A percentile compares a stretch with the other conserved stretches of the same genome.
phyloP scores from a whole-genome alignment of 108 stramenopile species.

The Cyclotella baltica region DNA sequence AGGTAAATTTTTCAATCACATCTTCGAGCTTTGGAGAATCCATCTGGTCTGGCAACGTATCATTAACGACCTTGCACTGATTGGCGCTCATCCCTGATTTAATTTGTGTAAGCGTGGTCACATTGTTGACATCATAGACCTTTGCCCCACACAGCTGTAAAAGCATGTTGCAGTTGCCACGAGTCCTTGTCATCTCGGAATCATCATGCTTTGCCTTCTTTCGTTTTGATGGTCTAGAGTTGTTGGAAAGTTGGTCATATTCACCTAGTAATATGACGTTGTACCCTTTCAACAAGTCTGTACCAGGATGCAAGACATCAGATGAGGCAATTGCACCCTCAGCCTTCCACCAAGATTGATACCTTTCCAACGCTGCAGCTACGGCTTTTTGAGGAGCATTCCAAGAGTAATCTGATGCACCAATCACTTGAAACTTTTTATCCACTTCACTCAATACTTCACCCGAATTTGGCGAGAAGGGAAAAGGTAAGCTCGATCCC shows the following conservation, averaged over 20 bases:
- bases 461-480: neutral
- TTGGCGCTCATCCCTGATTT: constrained; percentile 24
- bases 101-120: constrained; percentile 20
- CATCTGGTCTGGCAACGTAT: neutral
- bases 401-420: constrained; percentile 46
- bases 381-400: constrained; percentile 50
- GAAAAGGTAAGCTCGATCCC: constrained; percentile 21
- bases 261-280: constrained; percentile 46
- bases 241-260: constrained; percentile 41
- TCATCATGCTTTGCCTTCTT: constrained; percentile 22
- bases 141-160: constrained; percentile 58
- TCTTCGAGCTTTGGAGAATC: constrained; percentile 23
- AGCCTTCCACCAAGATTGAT: constrained; percentile 26
- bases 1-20: neutral
- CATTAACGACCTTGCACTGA: constrained; percentile 11
- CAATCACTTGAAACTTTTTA: constrained; percentile 36
- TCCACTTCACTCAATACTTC: neutral
- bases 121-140: constrained; percentile 37
- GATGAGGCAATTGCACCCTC: constrained; percentile 11
- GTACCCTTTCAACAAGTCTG: constrained; percentile 48
- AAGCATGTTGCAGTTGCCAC: constrained; percentile 36
- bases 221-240: constrained; percentile 16
- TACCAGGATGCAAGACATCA: constrained; percentile 26
- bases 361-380: constrained; percentile 22
- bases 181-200: constrained; percentile 19